Evolutionary conservation across 495 filamentous ascomycete species (phyloP).

Genomic region (Neurospora tetrasperma): DNA sequence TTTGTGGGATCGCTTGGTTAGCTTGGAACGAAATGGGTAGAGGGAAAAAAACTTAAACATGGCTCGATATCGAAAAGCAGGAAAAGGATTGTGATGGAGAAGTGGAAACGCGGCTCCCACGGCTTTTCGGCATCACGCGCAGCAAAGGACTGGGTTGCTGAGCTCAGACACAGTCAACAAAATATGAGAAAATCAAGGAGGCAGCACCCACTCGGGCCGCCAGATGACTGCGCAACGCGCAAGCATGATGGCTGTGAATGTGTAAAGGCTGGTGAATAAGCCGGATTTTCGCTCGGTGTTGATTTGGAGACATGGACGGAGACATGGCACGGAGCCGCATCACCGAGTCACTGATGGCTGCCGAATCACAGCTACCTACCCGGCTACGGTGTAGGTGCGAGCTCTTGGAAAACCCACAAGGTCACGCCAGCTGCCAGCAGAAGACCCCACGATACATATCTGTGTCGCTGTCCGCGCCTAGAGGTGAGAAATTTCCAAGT

Average conservation of each 20-base stretch:
- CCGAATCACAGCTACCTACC: background rate
- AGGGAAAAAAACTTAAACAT: background rate
- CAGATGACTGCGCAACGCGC: background rate
- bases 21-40: background rate
- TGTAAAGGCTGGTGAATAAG: background rate
- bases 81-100: background rate
- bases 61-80: background rate
- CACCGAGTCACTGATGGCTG: background rate
- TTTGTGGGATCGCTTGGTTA: background rate
- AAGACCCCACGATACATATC: background rate
- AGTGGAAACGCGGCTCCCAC: background rate
- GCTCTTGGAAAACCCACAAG: background rate
- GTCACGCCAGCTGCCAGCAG: background rate
- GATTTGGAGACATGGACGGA: background rate
- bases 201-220: background rate
- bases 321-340: constrained; percentile 1
- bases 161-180: background rate
- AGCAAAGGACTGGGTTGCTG: background rate
- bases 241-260: background rate
- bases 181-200: background rate
- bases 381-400: background rate
- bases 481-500: background rate
- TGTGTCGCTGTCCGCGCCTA: background rate
- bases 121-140: background rate
- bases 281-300: background rate